Percentiles rank a stretch among this genome's conserved stretches.
Evolutionary conservation across 164 flowering plant species (phyloP).

Genomic region (Piper longum): DNA sequence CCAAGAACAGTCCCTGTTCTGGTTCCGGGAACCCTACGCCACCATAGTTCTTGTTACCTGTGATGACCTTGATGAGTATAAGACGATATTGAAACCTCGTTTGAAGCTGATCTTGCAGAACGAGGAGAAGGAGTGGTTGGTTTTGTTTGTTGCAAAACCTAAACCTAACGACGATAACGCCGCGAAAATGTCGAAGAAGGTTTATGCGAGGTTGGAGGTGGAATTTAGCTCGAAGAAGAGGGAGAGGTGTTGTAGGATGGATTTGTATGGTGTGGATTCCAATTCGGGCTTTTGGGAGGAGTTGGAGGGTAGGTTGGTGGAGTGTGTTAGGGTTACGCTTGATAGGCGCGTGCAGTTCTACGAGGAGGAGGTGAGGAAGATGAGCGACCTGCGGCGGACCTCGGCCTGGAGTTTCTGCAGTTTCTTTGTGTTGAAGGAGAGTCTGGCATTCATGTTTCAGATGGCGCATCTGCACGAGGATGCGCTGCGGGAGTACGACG

Average conservation of each 20-base stretch:
- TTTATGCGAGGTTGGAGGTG: slow-evolving; percentile 88
- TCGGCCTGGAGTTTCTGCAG: slow-evolving; percentile 95
- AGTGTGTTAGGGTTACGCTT: slow-evolving; percentile 74
- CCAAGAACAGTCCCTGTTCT: slow-evolving; percentile 75
- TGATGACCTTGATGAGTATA: slow-evolving; percentile 99
- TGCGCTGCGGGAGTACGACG: slow-evolving; percentile 93
- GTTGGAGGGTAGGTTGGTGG: slow-evolving; percentile 72
- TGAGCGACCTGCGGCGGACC: slow-evolving; percentile 87
- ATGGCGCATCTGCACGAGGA: slow-evolving; percentile 97
- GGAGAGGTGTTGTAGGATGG: slow-evolving; percentile 89
- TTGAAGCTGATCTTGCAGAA: slow-evolving; percentile 84
- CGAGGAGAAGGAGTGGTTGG: slow-evolving; percentile 96
- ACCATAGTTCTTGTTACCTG: slow-evolving; percentile 89
- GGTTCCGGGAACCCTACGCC: slow-evolving; percentile 98
- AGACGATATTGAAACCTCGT: slow-evolving; percentile 87
- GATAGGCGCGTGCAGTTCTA: slow-evolving; percentile 90
- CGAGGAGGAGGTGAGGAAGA: slow-evolving; percentile 97
- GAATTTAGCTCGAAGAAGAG: slow-evolving; percentile 92
- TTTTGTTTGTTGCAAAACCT: slow-evolving; percentile 88
- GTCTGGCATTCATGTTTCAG: slow-evolving; percentile 97
- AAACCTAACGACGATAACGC: slow-evolving; percentile 82
- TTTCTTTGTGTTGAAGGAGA: slow-evolving; percentile 95
- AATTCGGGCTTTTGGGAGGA: slow-evolving; percentile 71
- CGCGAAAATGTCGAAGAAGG: slow-evolving; percentile 68
- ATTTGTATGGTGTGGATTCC: slow-evolving; percentile 68